Evolutionary conservation across 208 protist species (phyloP).

Genomic region (Leptomonas pyrrhocoris): DNA sequence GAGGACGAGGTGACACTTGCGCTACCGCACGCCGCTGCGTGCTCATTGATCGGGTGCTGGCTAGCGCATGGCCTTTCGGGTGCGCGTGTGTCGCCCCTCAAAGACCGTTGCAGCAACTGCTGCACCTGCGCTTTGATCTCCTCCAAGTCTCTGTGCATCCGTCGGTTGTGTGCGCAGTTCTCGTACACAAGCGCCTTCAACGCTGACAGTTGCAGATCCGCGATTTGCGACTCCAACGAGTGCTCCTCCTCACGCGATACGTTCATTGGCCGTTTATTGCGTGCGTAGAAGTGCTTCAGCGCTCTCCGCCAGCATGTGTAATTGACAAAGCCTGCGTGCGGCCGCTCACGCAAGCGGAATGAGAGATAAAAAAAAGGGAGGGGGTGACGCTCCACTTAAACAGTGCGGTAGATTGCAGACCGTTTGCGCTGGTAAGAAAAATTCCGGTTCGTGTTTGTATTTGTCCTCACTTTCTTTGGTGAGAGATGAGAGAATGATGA

Average conservation of each 20-base stretch:
- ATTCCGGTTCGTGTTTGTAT: too few species aligned
- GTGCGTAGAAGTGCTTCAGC: neutral
- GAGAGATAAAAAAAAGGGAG: too few species aligned
- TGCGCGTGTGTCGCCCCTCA: neutral
- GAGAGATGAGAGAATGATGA: too few species aligned
- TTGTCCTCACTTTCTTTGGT: too few species aligned
- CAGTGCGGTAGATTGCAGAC: too few species aligned
- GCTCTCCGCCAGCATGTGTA: too few species aligned
- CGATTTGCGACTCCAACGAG: constrained; percentile 2
- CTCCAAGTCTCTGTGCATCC: constrained; percentile 4
- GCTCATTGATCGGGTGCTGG: neutral
- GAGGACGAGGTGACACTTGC: neutral
- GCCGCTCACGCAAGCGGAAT: too few species aligned
- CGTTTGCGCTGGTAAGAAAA: too few species aligned
- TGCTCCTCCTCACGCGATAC: constrained; percentile 7
- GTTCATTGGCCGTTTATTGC: neutral
- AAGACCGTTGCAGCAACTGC: neutral
- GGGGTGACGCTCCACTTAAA: too few species aligned
- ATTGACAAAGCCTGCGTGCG: too few species aligned
- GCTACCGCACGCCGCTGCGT: neutral
- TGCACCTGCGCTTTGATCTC: neutral
- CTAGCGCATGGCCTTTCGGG: neutral
- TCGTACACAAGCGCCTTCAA: constrained; percentile 25
- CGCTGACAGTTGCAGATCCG: constrained; percentile 12
- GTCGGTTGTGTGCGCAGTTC: constrained; percentile 11